Evolutionary conservation across 1,139 yeast species (phyloP), one percentile per base, ranked within the genome.

Genomic region (Diutina neorugosa): DNA sequence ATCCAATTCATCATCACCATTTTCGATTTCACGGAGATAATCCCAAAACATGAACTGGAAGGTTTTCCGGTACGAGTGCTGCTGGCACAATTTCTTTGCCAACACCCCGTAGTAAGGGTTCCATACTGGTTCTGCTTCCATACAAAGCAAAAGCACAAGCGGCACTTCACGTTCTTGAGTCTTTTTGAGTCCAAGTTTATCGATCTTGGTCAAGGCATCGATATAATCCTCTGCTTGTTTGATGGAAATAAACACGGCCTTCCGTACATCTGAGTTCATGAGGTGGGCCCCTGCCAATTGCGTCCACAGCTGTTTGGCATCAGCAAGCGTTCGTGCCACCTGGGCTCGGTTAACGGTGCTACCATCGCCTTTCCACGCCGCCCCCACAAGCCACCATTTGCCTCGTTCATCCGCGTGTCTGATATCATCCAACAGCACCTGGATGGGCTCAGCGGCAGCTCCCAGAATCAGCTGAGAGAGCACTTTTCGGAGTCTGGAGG

Each of bases 301-400:
- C 66, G 84, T 69, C 97, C 97, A 90, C 62, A 91, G 89, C 2
- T 95, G 93, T 57, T 84, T 89, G 0, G 87, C 80, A 37, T 74
- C 70, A 55, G 84, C 94, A 44, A 85, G 67, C 5, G 84, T 69
- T 56, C 82, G 88, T 58, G 73, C 71, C 58, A 80, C 64, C n/a
- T 37, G 44, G 21, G 43, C 44, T 6, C 31, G 34, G 34, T 34
- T 34, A 6, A 49, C 69, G 12, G 64, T 68, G 4, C 63, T 44
- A 2, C 74, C 76, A 52, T 63, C 62, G 1, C 91, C 91, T 62
- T 81, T 86, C 97, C 98, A 93, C 0, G 98, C 96, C 3, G 98
- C 87, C 50, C 99, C 98, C 42, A 94, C 91, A 48, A 93, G 74
- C 99, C 98, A 94, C 99, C 99, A 94, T 66, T 91, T 93, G 54